Percentiles rank a stretch among this genome's conserved stretches.
Evolutionary conservation across 495 filamentous ascomycete species (phyloP).

Genomic region (Neurospora sp.): DNA sequence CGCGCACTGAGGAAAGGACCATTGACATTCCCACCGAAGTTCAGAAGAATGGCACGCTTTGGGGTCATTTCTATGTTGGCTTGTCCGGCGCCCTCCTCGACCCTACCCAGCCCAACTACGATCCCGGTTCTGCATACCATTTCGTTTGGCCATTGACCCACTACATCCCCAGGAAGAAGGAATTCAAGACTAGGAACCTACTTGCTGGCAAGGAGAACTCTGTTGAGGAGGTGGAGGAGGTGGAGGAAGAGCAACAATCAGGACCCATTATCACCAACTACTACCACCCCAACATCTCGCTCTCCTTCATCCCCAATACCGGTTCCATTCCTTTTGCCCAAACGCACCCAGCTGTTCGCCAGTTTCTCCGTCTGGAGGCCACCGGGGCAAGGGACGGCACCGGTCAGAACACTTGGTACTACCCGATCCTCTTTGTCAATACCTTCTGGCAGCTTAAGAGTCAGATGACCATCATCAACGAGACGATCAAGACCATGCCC

Average conservation of each 20-base stretch:
- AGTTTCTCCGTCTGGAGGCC: constrained; percentile 67
- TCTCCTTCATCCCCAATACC: constrained; percentile 76
- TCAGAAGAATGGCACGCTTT: constrained; percentile 87
- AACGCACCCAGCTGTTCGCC: constrained; percentile 62
- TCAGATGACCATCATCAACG: constrained; percentile 88
- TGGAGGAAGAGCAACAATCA: constrained; percentile 38
- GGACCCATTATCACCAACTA: constrained; percentile 69
- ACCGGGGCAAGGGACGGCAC: constrained; percentile 64
- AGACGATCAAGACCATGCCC: constrained; percentile 76
- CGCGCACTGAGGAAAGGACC: constrained; percentile 62
- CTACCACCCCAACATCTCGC: constrained; percentile 91
- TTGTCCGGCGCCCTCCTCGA: constrained; percentile 66
- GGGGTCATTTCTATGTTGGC: constrained; percentile 84
- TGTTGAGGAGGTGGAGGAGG: constrained; percentile 32
- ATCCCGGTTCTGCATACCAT: constrained; percentile 64
- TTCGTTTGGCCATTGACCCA: constrained; percentile 79
- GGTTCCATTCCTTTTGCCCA: constrained; percentile 56
- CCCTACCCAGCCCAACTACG: constrained; percentile 59
- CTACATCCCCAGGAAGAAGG: constrained; percentile 86
- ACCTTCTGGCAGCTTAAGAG: constrained; percentile 92
- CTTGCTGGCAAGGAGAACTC: constrained; percentile 49
- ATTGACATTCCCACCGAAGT: constrained; percentile 70
- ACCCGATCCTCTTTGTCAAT: constrained; percentile 80
- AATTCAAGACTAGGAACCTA: constrained; percentile 80
- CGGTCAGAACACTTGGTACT: constrained; percentile 94